Evolutionary conservation across 2,329 filamentous ascomycete species (phyloP), one percentile per base, ranked within the genome.

Genomic region (Chaetothyriales sp.): DNA sequence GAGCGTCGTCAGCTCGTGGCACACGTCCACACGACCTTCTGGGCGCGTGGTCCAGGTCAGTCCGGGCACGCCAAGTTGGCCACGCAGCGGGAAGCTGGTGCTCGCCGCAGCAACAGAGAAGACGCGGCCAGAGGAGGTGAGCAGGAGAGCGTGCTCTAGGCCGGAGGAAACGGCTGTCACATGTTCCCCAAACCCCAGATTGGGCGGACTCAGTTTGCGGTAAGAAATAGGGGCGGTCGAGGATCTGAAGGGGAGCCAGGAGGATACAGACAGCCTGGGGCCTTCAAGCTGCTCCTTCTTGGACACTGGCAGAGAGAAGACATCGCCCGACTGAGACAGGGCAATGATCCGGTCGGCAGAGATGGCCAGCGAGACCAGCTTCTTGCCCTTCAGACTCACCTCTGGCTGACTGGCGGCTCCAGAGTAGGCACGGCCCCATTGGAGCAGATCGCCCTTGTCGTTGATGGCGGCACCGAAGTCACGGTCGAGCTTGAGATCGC

Each of bases 81-180:
- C 92, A 62, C 79, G 82, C 2, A 78, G 77, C 0, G 92, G 92
- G 63, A 84, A 96, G 48, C 80, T 75, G 51, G 84, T 77, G 18
- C 81, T 81, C 55, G 84, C 87, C 2, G 87, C 81, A 1, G 86
- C 90, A n/a, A 85, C 82, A 2, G 89, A 85, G 67, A 93, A 96
- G 32, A 96, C 77, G 43, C 90, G 84, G 0, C 92, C 92, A 49
- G 77, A 78, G 46, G 80, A 87, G 0, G 90, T 95, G 53, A 95
- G 74, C 47, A 98, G 74, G 0, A 96, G 74, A 28, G 83, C 84
- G 65, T 96, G 90, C 62, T 96, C 88, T 12, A 86, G 74, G 1
- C 92, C 92, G 55, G 83, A 80, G 53, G 79, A 77, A 51, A 96
- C 77, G 48, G 86, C 76, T 0, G 77, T 77, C 6, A 96, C 72